phyloP scores from a whole-genome alignment of 139 green algal species.

The Picochlorum costavermella region DNA sequence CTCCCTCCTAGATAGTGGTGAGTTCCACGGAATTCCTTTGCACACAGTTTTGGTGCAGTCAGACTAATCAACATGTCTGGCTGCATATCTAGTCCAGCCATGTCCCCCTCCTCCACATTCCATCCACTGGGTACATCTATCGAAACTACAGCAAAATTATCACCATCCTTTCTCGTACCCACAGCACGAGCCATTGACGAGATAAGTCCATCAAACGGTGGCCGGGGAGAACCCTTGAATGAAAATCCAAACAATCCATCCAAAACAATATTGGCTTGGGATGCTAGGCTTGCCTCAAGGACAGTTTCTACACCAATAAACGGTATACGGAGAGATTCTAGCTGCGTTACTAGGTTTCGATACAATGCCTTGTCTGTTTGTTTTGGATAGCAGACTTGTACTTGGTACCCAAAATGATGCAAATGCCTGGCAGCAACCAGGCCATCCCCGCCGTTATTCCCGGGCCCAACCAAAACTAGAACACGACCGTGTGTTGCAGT shows the following conservation, averaged over 20 bases:
- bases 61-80: conserved; percentile 89
- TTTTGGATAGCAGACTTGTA: conserved; percentile 79
- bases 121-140: conserved; percentile 44
- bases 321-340: conserved; percentile 43
- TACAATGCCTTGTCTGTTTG: conserved; percentile 79
- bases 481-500: conserved; percentile 35
- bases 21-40: conserved; percentile 63
- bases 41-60: conserved; percentile 85
- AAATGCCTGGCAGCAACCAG: conserved; percentile 91
- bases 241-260: conserved; percentile 97
- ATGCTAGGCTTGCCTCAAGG: not conserved
- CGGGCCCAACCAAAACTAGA: conserved; percentile 81
- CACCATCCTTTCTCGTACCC: not conserved
- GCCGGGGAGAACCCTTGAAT: conserved; percentile 77
- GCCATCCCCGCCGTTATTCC: conserved; percentile 98
- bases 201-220: conserved; percentile 84
- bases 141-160: conserved; percentile 15
- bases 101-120: conserved; percentile 66
- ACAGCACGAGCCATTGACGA: conserved; percentile 26
- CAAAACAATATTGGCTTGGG: conserved; percentile 66
- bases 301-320: conserved; percentile 55
- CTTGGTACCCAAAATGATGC: conserved; percentile 79
- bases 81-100: conserved; percentile 29
- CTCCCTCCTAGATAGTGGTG: conserved; percentile 91
- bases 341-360: conserved; percentile 71